Base-by-base conservation (phyloP, 768 basidiomycete species). In the Naganishia antarctica region DNA sequence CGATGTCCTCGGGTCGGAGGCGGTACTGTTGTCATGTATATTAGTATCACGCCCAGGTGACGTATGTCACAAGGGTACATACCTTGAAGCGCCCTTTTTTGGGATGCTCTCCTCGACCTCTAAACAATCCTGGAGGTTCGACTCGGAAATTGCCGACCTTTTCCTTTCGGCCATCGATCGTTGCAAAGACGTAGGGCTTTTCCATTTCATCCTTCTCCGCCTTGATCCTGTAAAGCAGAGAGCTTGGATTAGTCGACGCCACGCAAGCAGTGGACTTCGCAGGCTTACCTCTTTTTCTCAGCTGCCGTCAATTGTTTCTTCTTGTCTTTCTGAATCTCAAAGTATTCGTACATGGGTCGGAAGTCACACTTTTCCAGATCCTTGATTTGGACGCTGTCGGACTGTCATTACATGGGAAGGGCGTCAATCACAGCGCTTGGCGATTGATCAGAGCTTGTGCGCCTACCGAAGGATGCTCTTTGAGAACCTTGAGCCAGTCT, bases 131-230 rank as follows among this genome's bases (percentile, higher is more conserved):
- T 28, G 96, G 96, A 76, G 96, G 96, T 82, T 99, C 96, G 58
- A 97, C 86, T 69, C 92, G 84, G 82, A 98, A 98, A 80, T 98
- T 99, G 41, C 96, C 96, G 50, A 97, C 85, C 77, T 97, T 98
- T 81, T 99, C 96, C 79, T 91, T 94, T 60, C 93, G 86, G 13
- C 94, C 94, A 72, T 99, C 91, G 34, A 99, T 84, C n/a, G 86
- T 73, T 78, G 94, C 97, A 26, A 83, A 83, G 23, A 84, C 85
- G 78, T 92, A 97, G 67, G 87, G 88, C 51, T 84, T 85, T 78
- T 98, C 96, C 65, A 86, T 72, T 29, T 84, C 84, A 61, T 97
- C 93, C 76, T 87, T 90, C 61, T 82, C 83, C 70, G 87, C 88
- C 81, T 97, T 97, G 46, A 86, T 76, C 23, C 74, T 57, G 23